Evolutionary conservation across 306 rosid genomes (phyloP), one percentile per base, ranked within the genome.

Genomic region (Fragaria nilgerrensis): DNA sequence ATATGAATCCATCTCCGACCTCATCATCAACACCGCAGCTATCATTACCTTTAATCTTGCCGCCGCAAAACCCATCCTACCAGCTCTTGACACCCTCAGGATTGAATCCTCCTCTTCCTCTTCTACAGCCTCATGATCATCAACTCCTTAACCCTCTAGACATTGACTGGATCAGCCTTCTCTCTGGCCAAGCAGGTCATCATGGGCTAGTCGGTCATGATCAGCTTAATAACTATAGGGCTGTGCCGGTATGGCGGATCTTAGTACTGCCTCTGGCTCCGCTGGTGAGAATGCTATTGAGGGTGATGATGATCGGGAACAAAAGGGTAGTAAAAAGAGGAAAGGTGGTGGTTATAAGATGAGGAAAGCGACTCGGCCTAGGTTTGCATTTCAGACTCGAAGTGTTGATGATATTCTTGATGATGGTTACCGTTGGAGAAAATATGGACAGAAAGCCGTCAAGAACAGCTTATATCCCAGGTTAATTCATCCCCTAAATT

Each of bases 351-450:
- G 84, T 37, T 65, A 36, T 20, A 86, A 84, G 76, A 2, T 75
- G 82, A 88, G 89, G 75, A 91, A 82, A 70, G 75, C 79, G 3
- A 82, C 49, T 37, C 69, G 84, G 17, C 96, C 97, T 0, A 89
- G 98, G 92, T 89, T 94, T 78, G 98, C 90, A 6, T 94, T 94
- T 80, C 97, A 94, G 85, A 94, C 98, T 0, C 84, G 94, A 71
- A 94, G 97, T 74, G 91, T 81, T 3, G 96, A 94, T 78, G 98
- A 91, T 80, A 90, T 94, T 73, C 90, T 94, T 48, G 98, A 94
- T n/a, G 97, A 94, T 75, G 98, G 98, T 6, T 94, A 87, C 55
- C 94, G 97, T n/a, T 94, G 98, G 98, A 89, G 98, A 74, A 94
- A 94, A 72, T 94, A 94, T 78, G 98, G 98, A 1, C 98, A 94